Percentiles rank a stretch among this genome's conserved stretches.
Evolutionary conservation across 805 yeast species (phyloP).

Genomic region (Grigorovia transvaalensis): DNA sequence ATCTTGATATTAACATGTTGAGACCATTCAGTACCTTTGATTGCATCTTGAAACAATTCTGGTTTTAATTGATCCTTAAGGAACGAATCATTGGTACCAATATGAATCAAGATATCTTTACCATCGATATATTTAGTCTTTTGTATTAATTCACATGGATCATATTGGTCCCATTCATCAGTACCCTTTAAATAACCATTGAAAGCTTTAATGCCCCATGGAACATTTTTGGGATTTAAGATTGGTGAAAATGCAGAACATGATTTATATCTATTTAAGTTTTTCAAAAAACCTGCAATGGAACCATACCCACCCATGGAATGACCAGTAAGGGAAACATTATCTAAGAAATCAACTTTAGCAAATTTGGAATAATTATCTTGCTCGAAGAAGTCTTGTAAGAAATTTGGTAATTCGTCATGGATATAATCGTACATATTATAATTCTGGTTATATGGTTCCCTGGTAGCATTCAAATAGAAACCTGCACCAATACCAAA

Average conservation of each 20-base stretch:
- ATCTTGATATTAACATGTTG: constrained; percentile 48
- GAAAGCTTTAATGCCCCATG: constrained; percentile 87
- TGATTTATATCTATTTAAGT: constrained; percentile 54
- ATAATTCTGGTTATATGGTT: constrained; percentile 63
- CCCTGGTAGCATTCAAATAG: constrained; percentile 73
- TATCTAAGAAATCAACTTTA: constrained; percentile 46
- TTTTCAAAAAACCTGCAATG: constrained; percentile 51
- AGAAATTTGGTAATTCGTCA: constrained; percentile 51
- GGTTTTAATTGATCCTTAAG: constrained; percentile 62
- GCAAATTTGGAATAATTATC: constrained; percentile 23
- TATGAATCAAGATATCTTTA: constrained; percentile 65
- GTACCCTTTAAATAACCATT: constrained; percentile 51
- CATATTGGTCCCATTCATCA: constrained; percentile 58
- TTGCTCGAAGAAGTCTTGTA: constrained; percentile 30
- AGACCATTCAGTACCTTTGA: constrained; percentile 46
- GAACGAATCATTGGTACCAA: constrained; percentile 73
- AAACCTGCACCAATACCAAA: constrained; percentile 95
- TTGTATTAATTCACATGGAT: constrained; percentile 58
- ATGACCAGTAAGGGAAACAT: constrained; percentile 80
- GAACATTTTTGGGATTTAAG: constrained; percentile 60
- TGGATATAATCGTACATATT: constrained; percentile 80
- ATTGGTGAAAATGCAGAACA: constrained; percentile 91
- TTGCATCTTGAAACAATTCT: constrained; percentile 51
- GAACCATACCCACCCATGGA: constrained; percentile 99
- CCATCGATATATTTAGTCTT: constrained; percentile 36